Evolutionary conservation across 2,329 filamentous ascomycete species (phyloP), one percentile per base, ranked within the genome.

Genomic region (Aspergillus pseudoviridinutans): DNA sequence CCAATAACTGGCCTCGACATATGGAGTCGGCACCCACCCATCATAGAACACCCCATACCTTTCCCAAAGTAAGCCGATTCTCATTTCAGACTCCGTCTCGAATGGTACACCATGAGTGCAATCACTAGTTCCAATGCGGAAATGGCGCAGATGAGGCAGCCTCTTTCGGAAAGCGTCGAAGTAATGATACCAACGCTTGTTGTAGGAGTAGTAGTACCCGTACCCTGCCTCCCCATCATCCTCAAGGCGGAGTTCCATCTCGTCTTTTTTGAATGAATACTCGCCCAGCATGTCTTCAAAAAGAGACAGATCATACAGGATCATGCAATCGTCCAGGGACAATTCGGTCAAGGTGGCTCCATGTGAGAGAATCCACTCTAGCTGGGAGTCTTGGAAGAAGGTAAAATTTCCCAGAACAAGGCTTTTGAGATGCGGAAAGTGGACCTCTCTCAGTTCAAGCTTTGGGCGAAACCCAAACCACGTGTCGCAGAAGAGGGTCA

Each of bases 341-440:
- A 82, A 61, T 50, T 77, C 71, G n/a, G 73, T 60, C 0, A 82
- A 66, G 0, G 77, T 78, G 0, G 58, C 12, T 3, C 64, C 68
- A 3, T 81, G 68, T 0, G 71, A 71, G 0, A 76, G 57, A 4
- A 82, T 73, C 79, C 79, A 82, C 8, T 77, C 74, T 0, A 80
- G 62, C 54, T 82, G 79, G 69, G 73, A 76, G 22, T 80, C 72
- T 32, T 80, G 71, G 4, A 71, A 70, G 51, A 82, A 79, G 3
- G 72, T 69, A 24, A 74, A 78, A 1, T 73, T 74, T 0, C 77
- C 76, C 0, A 82, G 60, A 0, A 71, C 66, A 0, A 82, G 68
- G 0, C 72, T 68, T 35, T 71, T 71, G 4, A 82, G 72, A 0
- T 69, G 64, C 0, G 77, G 76, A 32, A 81, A 76, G 20, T 61